Base-by-base conservation (phyloP, 129 eudicot species). In the Calendula officinalis region DNA sequence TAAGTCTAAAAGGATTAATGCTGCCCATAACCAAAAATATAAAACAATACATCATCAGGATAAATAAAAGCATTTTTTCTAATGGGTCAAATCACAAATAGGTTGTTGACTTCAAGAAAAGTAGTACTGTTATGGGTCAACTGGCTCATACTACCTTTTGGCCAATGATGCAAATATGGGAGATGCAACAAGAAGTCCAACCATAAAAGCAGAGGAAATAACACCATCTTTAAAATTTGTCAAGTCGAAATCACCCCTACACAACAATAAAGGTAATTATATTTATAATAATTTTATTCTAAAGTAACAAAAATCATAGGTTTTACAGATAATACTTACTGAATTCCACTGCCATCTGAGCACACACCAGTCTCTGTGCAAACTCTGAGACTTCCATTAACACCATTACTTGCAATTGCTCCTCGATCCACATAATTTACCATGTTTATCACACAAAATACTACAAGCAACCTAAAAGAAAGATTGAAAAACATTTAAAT, bases 201-300 rank as follows among this genome's bases (percentile, higher is more conserved):
- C 96, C 98, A 87, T 91, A 82, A 87, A 91, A 47, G 98, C 96
- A 50, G 98, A 91, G 15, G 98, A 91, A 73, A 87, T n/a, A 56
- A 91, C 80, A 52, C 91, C 98, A 77, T 91, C 98, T 80, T 78
- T 77, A 70, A 80, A 91, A 74, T 91, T 87, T 80, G 12, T 82
- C 72, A 87, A 57, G 77, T 84, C 69, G 73, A 91, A 91, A n/a
- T 80, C 83, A 50, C 96, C 96, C 84, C 97, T 91, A 81, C 50
- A 73, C 33, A 69, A 30, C 42, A 67, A 6, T 13, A 52, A 74
- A 15, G 39, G 12, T 37, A 39, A 38, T 33, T 32, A 59, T 56
- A 3, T 15, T 15, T 67, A 69, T 4, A 50, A 34, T 47, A 60
- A 16, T 37, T 45, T 71, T 67, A 66, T 22, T 22, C 30, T 50